Percentiles rank a stretch among this genome's conserved stretches.
phyloP scores from a whole-genome alignment of 305 asterid genomes.

The Solanum hybrid region DNA sequence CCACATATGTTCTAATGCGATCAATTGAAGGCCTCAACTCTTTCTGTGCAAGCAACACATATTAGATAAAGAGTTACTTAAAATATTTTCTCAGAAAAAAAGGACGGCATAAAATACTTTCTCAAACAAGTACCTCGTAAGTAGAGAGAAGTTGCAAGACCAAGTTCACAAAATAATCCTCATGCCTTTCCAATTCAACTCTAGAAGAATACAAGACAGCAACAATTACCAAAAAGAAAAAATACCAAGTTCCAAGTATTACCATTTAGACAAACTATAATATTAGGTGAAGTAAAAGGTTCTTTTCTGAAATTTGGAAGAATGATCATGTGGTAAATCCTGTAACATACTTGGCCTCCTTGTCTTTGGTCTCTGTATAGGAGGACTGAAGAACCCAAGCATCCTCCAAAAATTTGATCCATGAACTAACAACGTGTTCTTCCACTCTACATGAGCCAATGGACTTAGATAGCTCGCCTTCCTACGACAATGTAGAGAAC shows the following conservation, averaged over 20 bases:
- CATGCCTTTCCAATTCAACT: constrained; percentile 81
- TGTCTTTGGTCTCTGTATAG: constrained; percentile 55
- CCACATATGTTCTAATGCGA: constrained; percentile 68
- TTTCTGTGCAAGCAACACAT: constrained; percentile 46
- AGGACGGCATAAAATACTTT: neutral
- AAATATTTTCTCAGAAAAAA: neutral
- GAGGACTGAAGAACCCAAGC: constrained; percentile 87
- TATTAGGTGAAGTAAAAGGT: neutral
- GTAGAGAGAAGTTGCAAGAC: constrained; percentile 62
- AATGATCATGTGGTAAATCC: constrained; percentile 12
- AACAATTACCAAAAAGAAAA: neutral
- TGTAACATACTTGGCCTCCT: constrained; percentile 54
- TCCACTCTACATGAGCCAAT: constrained; percentile 67
- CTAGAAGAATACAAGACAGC: constrained; percentile 31
- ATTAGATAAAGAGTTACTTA: neutral
- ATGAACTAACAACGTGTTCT: constrained; percentile 59
- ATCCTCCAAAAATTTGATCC: constrained; percentile 90
- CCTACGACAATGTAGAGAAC: constrained; percentile 30
- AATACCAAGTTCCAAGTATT: neutral
- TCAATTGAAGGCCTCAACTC: constrained; percentile 65
- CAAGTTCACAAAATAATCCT: constrained; percentile 65
- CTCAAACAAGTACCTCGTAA: constrained; percentile 57
- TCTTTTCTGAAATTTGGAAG: neutral
- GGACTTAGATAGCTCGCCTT: constrained; percentile 68
- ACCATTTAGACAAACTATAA: neutral